These are phyloP conservation scores for Teratosphaeria zuluensis DNA, from an alignment of 2,329 filamentous ascomycete species.

Conservation along the genomic window DNA sequence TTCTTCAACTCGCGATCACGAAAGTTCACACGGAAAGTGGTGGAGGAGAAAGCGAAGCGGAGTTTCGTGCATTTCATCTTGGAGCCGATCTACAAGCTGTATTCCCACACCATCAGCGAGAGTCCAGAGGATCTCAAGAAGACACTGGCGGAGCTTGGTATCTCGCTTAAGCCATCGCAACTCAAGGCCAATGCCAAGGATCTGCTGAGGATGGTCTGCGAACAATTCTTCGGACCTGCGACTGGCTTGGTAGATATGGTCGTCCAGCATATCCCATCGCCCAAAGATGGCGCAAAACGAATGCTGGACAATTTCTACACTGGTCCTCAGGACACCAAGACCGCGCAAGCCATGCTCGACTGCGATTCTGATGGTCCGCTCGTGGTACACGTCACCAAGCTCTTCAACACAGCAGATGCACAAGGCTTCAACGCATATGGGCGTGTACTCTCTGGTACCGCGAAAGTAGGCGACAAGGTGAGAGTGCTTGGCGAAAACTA, in stretches of 20 bases:
- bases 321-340: constrained; percentile 72
- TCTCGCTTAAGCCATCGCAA: constrained; percentile 82
- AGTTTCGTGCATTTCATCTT: constrained; percentile 92
- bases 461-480: constrained; percentile 69
- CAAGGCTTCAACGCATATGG: constrained; percentile 84
- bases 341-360: constrained; percentile 66
- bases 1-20: constrained; percentile 89
- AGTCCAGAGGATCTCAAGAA: constrained; percentile 73
- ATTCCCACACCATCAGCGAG: constrained; percentile 87
- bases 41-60: constrained; percentile 70
- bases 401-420: constrained; percentile 86
- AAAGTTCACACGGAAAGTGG: constrained; percentile 79
- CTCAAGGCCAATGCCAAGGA: constrained; percentile 84
- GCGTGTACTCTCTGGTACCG: constrained; percentile 85
- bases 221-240: constrained; percentile 88
- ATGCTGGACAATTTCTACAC: constrained; percentile 85
- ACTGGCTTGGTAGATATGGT: constrained; percentile 95
- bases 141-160: constrained; percentile 70
- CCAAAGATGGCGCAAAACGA: constrained; percentile 63
- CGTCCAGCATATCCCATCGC: constrained; percentile 78
- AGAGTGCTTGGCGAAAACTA: constrained; percentile 92
- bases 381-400: constrained; percentile 84
- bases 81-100: constrained; percentile 96
- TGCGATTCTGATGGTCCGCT: constrained; percentile 87
- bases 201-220: constrained; percentile 78